Conservation (phyloP, 805 yeast species). For the Zygosaccharomyces siamensis region DNA sequence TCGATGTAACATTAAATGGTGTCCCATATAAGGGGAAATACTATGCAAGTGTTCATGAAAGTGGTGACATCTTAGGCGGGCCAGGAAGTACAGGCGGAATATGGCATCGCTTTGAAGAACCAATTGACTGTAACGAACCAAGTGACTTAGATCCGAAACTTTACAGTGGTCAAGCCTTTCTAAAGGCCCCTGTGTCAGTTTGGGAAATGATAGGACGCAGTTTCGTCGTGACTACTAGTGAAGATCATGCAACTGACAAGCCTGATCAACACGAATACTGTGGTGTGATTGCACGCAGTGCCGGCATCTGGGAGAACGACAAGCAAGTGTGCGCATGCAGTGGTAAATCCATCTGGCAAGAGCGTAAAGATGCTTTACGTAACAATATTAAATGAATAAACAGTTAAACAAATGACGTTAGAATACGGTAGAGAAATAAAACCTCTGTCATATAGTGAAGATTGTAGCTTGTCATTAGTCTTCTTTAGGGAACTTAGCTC, state of each 20-base stretch:
- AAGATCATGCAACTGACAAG: conserved; percentile 20
- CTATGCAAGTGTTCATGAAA: conserved; percentile 59
- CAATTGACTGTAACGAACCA: conserved; percentile 34
- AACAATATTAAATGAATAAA: conserved; percentile 22
- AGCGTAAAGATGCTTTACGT: conserved; percentile 66
- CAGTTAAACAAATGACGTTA: background rate
- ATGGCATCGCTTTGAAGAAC: conserved; percentile 37
- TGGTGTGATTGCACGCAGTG: conserved; percentile 93
- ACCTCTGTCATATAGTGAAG: background rate
- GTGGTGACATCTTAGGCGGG: conserved; percentile 76
- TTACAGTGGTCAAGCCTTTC: conserved; percentile 44
- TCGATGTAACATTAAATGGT: conserved; percentile 79
- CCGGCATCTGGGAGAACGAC: conserved; percentile 96
- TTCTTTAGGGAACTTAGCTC: background rate
- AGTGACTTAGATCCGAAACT: conserved; percentile 31
- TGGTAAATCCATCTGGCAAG: conserved; percentile 96
- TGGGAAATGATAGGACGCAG: conserved; percentile 66
- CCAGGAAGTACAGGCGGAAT: conserved; percentile 59
- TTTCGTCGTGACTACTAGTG: conserved; percentile 34
- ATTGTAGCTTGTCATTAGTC: background rate
- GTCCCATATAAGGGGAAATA: conserved; percentile 55
- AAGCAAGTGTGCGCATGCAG: conserved; percentile 91
- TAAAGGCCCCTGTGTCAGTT: conserved; percentile 44
- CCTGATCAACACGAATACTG: conserved; percentile 46
- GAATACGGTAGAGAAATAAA: background rate